Evolutionary conservation across 2,329 filamentous ascomycete species (phyloP).

Genomic region (Blastomyces parvus): DNA sequence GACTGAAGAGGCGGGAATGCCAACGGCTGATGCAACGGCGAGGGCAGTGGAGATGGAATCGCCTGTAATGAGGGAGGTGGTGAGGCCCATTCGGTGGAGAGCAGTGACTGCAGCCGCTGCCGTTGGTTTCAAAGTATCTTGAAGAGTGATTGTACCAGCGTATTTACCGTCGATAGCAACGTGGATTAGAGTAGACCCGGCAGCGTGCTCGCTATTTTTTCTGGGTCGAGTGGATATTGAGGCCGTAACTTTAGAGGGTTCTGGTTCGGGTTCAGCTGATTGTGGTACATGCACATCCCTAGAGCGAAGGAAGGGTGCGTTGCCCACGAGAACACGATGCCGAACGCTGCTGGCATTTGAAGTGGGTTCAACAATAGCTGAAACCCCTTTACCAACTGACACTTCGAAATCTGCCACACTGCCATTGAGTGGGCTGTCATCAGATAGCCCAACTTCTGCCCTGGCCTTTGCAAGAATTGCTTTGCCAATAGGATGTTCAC

Average conservation of each 20-base stretch:
- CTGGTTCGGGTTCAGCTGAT: conserved; percentile 30
- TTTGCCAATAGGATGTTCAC: conserved; percentile 90
- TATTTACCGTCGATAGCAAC: conserved; percentile 76
- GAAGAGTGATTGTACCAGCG: conserved; percentile 70
- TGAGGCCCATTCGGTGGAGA: conserved; percentile 73
- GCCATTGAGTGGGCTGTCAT: conserved; percentile 69
- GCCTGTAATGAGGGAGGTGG: conserved; percentile 84
- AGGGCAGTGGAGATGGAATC: conserved; percentile 78
- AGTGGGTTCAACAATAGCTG: conserved; percentile 68
- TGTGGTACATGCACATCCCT: conserved; percentile 51
- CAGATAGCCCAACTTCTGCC: conserved; percentile 59
- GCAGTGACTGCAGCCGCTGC: conserved; percentile 72
- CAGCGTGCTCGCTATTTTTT: conserved; percentile 21
- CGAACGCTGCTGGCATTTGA: conserved; percentile 56
- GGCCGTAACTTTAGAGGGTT: conserved; percentile 17
- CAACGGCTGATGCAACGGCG: conserved; percentile 71
- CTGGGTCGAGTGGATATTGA: conserved; percentile 24
- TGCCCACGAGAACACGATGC: conserved; percentile 76
- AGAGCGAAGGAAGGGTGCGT: conserved; percentile 63
- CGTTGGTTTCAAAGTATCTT: conserved; percentile 84
- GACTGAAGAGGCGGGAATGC: conserved; percentile 66
- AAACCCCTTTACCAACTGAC: conserved; percentile 74
- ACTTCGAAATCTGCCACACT: conserved; percentile 77
- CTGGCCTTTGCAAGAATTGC: conserved; percentile 72
- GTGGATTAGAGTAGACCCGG: conserved; percentile 65